phyloP scores from a whole-genome alignment of 805 yeast species.

The Cyberlindnera maclurae region DNA sequence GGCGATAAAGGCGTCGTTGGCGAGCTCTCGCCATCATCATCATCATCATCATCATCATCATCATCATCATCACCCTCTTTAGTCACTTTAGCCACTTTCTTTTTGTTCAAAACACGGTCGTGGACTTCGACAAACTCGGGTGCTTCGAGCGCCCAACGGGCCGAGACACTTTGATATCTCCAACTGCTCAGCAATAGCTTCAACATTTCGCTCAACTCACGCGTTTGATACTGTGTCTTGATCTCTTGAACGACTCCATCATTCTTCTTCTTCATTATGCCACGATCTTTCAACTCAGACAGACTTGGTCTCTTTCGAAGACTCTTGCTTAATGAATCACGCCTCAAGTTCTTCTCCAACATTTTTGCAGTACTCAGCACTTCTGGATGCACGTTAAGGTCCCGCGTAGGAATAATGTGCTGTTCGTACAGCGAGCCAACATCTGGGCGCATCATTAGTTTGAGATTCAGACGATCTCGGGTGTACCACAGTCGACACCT shows the following conservation, averaged over 20 bases:
- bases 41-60: not conserved
- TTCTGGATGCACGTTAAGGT: conserved; percentile 5
- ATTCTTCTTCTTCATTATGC: conserved; percentile 11
- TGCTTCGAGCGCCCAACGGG: no score
- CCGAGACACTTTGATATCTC: conserved; percentile 7
- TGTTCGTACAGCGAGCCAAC: conserved; percentile 9
- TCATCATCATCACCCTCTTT: not conserved
- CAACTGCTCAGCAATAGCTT: conserved; percentile 11
- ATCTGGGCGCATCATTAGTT: conserved; percentile 10
- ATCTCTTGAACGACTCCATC: conserved; percentile 6
- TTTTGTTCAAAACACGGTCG: not conserved
- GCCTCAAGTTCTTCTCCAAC: conserved; percentile 13
- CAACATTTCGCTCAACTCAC: conserved; percentile 14
- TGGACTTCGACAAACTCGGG: not conserved
- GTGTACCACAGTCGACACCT: conserved; percentile 18
- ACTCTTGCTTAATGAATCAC: conserved; percentile 14
- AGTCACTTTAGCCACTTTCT: not conserved
- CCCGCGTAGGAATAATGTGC: conserved; percentile 14
- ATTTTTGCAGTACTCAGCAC: conserved; percentile 3
- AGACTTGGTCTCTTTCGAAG: conserved; percentile 17
- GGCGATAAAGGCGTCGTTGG: no score
- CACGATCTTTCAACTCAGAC: conserved; percentile 15
- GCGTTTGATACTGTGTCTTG: conserved; percentile 9
- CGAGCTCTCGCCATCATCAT: not conserved
- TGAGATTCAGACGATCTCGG: conserved; percentile 7